These are phyloP conservation scores for Casaregolazyma suthepensis DNA, from an alignment of 1,139 yeast genomes.

Conservation along the genomic window DNA sequence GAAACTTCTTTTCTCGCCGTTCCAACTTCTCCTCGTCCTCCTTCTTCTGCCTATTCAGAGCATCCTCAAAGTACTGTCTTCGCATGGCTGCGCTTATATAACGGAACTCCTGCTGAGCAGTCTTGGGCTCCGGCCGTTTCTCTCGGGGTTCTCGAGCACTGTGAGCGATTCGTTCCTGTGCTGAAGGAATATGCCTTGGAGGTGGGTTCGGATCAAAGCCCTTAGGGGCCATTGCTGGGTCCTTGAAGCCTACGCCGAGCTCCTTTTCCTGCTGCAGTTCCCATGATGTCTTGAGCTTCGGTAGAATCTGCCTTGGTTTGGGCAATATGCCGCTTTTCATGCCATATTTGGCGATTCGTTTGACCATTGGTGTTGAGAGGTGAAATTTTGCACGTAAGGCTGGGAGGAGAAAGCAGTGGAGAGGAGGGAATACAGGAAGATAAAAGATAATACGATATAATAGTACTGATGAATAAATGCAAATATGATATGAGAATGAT, in stretches of 20 bases:
- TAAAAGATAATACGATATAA: background rate
- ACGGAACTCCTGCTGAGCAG: constrained; percentile 49
- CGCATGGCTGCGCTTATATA: constrained; percentile 61
- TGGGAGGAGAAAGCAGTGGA: background rate
- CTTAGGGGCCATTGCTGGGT: constrained; percentile 65
- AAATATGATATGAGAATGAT: no score
- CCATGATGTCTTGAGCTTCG: constrained; percentile 38
- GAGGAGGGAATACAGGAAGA: background rate
- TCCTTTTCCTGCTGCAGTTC: constrained; percentile 38
- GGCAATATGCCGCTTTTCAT: constrained; percentile 80
- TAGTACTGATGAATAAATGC: background rate
- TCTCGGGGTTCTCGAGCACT: constrained; percentile 42
- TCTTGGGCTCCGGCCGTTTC: constrained; percentile 30
- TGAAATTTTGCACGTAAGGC: background rate
- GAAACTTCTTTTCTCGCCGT: constrained; percentile 25
- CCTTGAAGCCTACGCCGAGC: constrained; percentile 63
- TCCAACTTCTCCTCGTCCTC: constrained; percentile 37
- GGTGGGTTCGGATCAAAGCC: constrained; percentile 55
- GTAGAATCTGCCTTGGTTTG: constrained; percentile 60
- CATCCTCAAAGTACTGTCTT: constrained; percentile 61
- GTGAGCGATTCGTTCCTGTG: constrained; percentile 48
- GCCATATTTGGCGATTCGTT: constrained; percentile 41
- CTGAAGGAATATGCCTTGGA: constrained; percentile 46
- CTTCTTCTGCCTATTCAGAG: constrained; percentile 57
- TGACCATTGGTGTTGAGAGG: constrained; percentile 34